Conservation (phyloP, 495 filamentous ascomycete genomes). For the Neurospora sp. region DNA sequence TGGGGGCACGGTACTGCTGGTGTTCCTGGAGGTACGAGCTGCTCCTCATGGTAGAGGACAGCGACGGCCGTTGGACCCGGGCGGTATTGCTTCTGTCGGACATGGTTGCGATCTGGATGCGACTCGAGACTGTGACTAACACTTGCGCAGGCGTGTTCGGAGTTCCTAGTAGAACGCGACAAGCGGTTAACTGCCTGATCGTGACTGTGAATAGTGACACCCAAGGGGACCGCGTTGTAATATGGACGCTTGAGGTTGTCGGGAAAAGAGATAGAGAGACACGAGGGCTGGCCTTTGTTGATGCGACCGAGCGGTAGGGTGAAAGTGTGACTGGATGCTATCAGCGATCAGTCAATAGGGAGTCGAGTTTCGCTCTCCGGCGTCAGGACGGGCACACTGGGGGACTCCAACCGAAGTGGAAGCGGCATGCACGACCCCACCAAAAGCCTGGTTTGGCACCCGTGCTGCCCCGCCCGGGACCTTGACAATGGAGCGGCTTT, state of each 20-base stretch:
- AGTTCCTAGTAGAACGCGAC: neutral
- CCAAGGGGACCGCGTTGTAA: neutral
- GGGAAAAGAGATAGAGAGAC: neutral
- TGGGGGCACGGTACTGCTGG: conserved; percentile 62
- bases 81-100: conserved; percentile 23
- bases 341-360: neutral
- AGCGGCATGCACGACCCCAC: neutral
- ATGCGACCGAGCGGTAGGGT: neutral
- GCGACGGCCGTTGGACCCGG: conserved; percentile 31
- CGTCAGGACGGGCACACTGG: neutral
- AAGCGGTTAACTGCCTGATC: neutral
- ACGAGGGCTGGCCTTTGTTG: neutral
- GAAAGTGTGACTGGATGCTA: neutral
- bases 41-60: conserved; percentile 46
- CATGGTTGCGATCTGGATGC: conserved; percentile 18
- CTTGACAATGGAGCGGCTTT: neutral
- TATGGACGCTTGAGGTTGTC: neutral
- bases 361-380: neutral
- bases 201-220: neutral
- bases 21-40: conserved; percentile 63
- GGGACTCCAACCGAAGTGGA: neutral
- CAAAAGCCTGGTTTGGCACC: neutral
- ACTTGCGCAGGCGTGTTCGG: neutral
- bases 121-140: neutral
- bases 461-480: neutral